These are phyloP conservation scores for Cotoneaster glaucophyllus DNA, from an alignment of 306 rosid genomes.

Conservation along the genomic window DNA sequence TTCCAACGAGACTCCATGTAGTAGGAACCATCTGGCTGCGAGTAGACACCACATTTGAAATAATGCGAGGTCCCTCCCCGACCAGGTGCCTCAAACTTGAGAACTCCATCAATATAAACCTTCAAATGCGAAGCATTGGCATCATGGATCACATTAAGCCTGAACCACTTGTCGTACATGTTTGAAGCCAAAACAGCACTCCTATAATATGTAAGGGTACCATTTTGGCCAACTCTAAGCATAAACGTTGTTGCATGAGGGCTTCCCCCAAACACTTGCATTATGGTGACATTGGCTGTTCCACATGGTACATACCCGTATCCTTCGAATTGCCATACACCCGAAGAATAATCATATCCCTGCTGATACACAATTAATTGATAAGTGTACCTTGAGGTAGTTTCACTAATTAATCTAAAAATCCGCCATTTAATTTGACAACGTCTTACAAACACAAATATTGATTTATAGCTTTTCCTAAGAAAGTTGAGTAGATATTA, in stretches of 20 bases:
- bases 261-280: conserved; percentile 51
- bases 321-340: conserved; percentile 58
- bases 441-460: too few species aligned
- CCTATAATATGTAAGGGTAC: conserved; percentile 27
- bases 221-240: conserved; percentile 25
- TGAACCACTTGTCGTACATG: conserved; percentile 36
- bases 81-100: conserved; percentile 15
- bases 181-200: conserved; percentile 10
- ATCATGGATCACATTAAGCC: conserved; percentile 44
- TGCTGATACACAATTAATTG: conserved; percentile 15
- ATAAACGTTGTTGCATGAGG: conserved; percentile 40
- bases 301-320: conserved; percentile 36
- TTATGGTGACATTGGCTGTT: conserved; percentile 29
- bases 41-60: conserved; percentile 43
- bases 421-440: too few species aligned
- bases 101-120: conserved; percentile 32
- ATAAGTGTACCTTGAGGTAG: too few species aligned
- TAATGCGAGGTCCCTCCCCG: conserved; percentile 26
- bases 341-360: conserved; percentile 39
- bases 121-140: conserved; percentile 31
- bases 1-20: conserved; percentile 45
- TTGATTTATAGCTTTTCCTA: too few species aligned
- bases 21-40: conserved; percentile 30
- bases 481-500: too few species aligned
- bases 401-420: too few species aligned